phyloP scores from a whole-genome alignment of 148 eudicot genomes.

The Diospyros kaki region DNA sequence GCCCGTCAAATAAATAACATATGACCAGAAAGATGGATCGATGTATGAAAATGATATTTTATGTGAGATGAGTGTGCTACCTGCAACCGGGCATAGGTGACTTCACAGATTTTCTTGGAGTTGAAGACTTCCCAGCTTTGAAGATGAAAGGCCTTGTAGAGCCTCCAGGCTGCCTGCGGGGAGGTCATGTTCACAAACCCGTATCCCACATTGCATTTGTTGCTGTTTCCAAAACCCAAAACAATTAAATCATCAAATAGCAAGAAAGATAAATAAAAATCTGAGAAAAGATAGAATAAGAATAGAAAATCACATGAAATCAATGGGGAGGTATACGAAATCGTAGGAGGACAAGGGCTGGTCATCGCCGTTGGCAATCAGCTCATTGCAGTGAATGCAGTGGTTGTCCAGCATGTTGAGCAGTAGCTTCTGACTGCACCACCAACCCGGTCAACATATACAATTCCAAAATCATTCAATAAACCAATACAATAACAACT shows the following conservation, averaged over 20 bases:
- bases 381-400: constrained; percentile 96
- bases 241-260: not conserved
- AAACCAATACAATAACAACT: no score
- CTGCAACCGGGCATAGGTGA: constrained; percentile 69
- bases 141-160: constrained; percentile 79
- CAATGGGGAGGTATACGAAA: constrained; percentile 92
- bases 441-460: not conserved
- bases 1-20: no score
- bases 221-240: constrained; percentile 31
- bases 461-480: no score
- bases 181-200: constrained; percentile 99
- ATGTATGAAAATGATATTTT: no score
- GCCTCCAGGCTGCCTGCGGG: constrained; percentile 67
- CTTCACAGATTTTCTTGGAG: constrained; percentile 88
- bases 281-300: not conserved
- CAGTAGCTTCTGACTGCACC: constrained; percentile 79
- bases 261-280: not conserved
- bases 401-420: constrained; percentile 97
- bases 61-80: not conserved
- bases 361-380: constrained; percentile 37
- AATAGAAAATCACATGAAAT: constrained; percentile 42
- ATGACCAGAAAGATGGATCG: no score
- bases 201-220: constrained; percentile 96
- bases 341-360: constrained; percentile 88
- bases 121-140: constrained; percentile 95